Evolutionary conservation across 1,139 yeast species (phyloP).

Genomic region (Yamadazyma blattariae): DNA sequence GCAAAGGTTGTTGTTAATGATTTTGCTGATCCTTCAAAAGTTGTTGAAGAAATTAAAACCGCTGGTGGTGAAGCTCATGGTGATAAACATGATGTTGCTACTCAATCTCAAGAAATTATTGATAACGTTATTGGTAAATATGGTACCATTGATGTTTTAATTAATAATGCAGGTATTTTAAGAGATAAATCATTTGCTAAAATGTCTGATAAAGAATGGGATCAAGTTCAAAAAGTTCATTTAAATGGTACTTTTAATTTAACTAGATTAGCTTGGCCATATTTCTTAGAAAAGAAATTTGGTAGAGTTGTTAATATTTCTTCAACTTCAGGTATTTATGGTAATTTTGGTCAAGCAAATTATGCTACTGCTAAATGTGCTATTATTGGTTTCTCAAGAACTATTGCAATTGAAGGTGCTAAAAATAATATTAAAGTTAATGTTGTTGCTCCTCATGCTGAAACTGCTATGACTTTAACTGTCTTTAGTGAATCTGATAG

Average conservation of each 20-base stretch:
- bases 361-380: slow-evolving; percentile 94
- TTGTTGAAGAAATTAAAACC: slow-evolving; percentile 73
- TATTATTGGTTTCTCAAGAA: slow-evolving; percentile 77
- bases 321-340: slow-evolving; percentile 95
- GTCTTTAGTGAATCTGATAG: slow-evolving; percentile 74
- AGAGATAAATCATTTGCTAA: slow-evolving; percentile 87
- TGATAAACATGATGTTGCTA: slow-evolving; percentile 78
- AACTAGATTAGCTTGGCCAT: slow-evolving; percentile 92
- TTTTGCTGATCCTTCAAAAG: slow-evolving; percentile 69
- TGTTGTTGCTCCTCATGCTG: slow-evolving; percentile 95
- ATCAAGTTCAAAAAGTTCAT: slow-evolving; percentile 77
- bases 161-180: slow-evolving; percentile 93
- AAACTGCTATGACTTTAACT: slow-evolving; percentile 93
- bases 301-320: slow-evolving; percentile 89
- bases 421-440: slow-evolving; percentile 74
- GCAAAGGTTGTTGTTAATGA: slow-evolving; percentile 96
- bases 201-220: slow-evolving; percentile 85
- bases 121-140: slow-evolving; percentile 73
- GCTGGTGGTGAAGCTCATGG: slow-evolving; percentile 85
- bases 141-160: slow-evolving; percentile 82
- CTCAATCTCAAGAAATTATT: slow-evolving; percentile 72
- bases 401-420: slow-evolving; percentile 88
- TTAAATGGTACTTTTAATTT: slow-evolving; percentile 78
- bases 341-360: slow-evolving; percentile 96
- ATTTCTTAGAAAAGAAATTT: slow-evolving; percentile 69